phyloP scores from a whole-genome alignment of 495 filamentous ascomycete genomes.

The Penicillium verhagenii region DNA sequence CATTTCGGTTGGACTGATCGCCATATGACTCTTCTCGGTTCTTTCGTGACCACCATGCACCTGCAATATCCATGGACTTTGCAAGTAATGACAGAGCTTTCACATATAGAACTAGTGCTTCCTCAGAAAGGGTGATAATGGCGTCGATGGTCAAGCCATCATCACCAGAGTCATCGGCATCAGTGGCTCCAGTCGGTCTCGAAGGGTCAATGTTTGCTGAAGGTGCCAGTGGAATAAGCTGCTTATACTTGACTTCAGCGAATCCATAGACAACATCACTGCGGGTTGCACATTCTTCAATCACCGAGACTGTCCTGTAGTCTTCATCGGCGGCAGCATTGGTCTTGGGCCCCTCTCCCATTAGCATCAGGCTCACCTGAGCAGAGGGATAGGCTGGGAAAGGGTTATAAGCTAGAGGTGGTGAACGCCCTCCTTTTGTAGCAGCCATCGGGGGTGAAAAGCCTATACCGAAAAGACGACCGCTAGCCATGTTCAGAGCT shows the following conservation, averaged over 20 bases:
- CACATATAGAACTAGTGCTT: conserved; percentile 93
- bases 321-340: conserved; percentile 74
- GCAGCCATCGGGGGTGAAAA: conserved; percentile 69
- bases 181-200: conserved; percentile 29
- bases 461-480: conserved; percentile 74
- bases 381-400: conserved; percentile 82
- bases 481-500: conserved; percentile 89
- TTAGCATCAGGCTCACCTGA: conserved; percentile 56
- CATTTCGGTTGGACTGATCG: conserved; percentile 41
- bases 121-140: conserved; percentile 82
- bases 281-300: conserved; percentile 87
- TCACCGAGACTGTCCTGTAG: conserved; percentile 66
- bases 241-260: conserved; percentile 97
- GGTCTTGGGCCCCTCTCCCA: conserved; percentile 62
- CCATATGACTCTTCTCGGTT: conserved; percentile 62
- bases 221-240: conserved; percentile 83
- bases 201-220: conserved; percentile 56
- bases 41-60: conserved; percentile 84
- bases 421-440: conserved; percentile 64
- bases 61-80: conserved; percentile 95
- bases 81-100: conserved; percentile 86
- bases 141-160: conserved; percentile 75
- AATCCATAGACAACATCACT: conserved; percentile 96
- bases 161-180: conserved; percentile 39
- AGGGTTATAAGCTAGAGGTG: conserved; percentile 73